Conservation (phyloP, 257 asterid genomes). For the Solanum bukasovii region DNA sequence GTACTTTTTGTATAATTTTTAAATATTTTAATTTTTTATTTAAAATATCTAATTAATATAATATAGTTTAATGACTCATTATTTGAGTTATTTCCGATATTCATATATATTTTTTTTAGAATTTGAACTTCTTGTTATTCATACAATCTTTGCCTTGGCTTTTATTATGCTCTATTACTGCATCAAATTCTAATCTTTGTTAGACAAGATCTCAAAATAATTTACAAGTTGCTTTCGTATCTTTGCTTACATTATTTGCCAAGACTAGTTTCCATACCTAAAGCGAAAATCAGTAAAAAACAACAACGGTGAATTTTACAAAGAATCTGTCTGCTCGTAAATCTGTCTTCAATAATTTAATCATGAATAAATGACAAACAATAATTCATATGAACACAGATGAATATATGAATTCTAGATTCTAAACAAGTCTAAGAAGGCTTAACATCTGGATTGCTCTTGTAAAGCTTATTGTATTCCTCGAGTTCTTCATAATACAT, state of each 20-base stretch:
- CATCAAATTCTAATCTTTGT: background rate
- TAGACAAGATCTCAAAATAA: background rate
- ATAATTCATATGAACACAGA: background rate
- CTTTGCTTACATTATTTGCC: too few relatives aligned
- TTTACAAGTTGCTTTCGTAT: background rate
- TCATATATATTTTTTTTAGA: accelerated
- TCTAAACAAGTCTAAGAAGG: background rate
- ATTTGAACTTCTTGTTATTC: background rate
- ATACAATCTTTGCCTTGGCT: background rate
- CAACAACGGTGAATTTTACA: too few relatives aligned
- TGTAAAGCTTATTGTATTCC: conserved; percentile 42
- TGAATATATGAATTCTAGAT: background rate
- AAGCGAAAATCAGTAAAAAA: background rate
- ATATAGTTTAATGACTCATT: too few relatives aligned
- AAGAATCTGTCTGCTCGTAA: too few relatives aligned
- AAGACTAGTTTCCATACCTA: too few relatives aligned
- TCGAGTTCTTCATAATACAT: conserved; percentile 66
- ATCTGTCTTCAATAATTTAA: background rate
- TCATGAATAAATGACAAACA: background rate
- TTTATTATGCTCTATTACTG: too few relatives aligned
- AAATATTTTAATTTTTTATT: too few relatives aligned
- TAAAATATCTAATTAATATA: too few relatives aligned
- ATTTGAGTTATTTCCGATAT: background rate
- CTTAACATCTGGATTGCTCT: background rate
- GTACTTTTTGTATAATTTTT: too few relatives aligned